Conservation (phyloP, 441 rosid genomes). For the Populus hybrid region DNA sequence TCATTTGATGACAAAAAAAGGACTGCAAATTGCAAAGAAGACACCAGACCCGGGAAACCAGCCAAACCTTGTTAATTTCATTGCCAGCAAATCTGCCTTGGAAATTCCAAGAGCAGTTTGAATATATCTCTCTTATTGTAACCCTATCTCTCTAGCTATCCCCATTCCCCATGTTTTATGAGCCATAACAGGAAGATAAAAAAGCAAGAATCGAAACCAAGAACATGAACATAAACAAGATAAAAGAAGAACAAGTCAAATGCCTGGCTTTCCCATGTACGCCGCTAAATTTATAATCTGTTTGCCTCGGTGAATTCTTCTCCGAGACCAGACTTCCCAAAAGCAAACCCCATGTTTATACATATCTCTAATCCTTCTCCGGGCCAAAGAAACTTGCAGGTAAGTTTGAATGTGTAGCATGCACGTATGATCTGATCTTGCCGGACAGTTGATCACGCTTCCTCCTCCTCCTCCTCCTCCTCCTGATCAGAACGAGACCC, state of each 20-base stretch:
- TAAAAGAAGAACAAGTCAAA: background rate
- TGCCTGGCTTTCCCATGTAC: conserved; percentile 80
- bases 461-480: conserved; percentile 11
- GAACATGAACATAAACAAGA: background rate
- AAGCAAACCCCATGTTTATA: background rate
- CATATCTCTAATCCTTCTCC: background rate
- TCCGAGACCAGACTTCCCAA: conserved; percentile 12
- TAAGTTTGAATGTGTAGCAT: background rate
- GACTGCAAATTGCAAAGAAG: too few relatives aligned
- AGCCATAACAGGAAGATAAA: background rate
- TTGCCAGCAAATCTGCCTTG: conserved; percentile 4
- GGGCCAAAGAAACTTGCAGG: background rate
- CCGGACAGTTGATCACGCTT: conserved; percentile 10
- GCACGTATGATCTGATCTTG: background rate
- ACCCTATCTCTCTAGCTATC: conserved; percentile 1
- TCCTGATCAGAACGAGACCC: background rate
- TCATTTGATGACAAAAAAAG: background rate
- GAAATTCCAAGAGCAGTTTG: conserved; percentile 5
- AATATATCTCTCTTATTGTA: conserved; percentile 7
- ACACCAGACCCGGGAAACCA: background rate
- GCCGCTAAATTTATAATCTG: conserved; percentile 27
- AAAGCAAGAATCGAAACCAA: background rate
- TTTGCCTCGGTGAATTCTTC: conserved; percentile 16
- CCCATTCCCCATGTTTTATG: background rate
- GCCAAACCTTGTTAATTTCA: background rate